These are phyloP conservation scores for Oryza glaberrima DNA, from an alignment of 176 grass and related monocot species.

Conservation along the genomic window DNA sequence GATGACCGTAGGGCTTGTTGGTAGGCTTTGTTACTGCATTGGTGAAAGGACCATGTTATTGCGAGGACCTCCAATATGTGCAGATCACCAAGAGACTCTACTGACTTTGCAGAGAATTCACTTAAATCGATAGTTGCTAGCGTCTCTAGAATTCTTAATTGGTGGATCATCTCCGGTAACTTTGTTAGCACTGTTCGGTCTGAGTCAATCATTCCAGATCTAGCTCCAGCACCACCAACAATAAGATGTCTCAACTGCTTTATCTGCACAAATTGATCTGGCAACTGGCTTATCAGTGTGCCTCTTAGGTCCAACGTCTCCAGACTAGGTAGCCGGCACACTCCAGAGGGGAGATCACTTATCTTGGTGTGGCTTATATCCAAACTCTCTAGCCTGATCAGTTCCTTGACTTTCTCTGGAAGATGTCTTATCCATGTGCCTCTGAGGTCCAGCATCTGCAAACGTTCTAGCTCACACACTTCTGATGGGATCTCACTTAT, in stretches of 20 bases:
- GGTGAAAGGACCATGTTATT: conserved; percentile 22
- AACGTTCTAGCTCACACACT: fast-evolving
- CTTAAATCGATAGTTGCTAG: conserved; percentile 29
- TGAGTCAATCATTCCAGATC: neutral
- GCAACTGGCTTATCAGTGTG: no score
- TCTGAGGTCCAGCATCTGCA: fast-evolving
- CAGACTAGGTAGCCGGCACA: no score
- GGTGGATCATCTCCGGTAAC: neutral
- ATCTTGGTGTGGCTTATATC: no score
- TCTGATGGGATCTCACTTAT: neutral
- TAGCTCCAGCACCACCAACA: no score
- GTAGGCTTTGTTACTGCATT: neutral
- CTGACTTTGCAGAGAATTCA: neutral
- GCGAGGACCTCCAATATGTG: fast-evolving
- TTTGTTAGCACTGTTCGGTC: no score
- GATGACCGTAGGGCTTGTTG: neutral
- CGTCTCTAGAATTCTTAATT: no score
- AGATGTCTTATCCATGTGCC: no score
- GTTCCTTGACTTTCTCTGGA: no score
- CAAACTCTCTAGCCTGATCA: no score
- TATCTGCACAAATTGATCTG: no score
- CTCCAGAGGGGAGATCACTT: no score
- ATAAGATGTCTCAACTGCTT: neutral
- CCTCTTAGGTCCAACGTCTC: no score
- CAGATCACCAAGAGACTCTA: neutral